These are phyloP conservation scores for Stemphylium lycopersici DNA, from an alignment of 2,329 filamentous ascomycete genomes.

Conservation along the genomic window DNA sequence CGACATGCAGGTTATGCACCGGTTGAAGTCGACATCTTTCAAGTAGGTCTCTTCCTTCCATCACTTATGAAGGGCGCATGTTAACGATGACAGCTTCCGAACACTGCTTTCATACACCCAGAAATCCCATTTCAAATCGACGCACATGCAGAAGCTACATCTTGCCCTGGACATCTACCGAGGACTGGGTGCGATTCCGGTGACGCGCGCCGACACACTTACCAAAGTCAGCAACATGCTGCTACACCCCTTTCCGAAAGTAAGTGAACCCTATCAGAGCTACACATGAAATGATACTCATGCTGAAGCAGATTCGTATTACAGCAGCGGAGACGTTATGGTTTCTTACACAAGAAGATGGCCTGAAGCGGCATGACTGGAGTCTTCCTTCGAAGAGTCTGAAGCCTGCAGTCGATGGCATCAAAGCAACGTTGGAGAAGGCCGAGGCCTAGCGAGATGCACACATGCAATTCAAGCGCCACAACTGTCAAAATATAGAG, in stretches of 20 bases:
- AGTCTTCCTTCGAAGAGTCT: constrained; percentile 41
- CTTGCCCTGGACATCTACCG: constrained; percentile 82
- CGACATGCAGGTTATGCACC: constrained; percentile 53
- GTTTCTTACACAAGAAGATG: constrained; percentile 44
- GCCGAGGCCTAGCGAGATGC: neutral
- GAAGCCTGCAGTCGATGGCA: constrained; percentile 36
- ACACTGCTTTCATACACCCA: constrained; percentile 73
- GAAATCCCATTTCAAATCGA: constrained; percentile 80
- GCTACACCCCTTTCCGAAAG: constrained; percentile 80
- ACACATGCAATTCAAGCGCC: too few relatives aligned
- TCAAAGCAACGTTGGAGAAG: constrained; percentile 18
- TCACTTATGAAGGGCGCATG: neutral
- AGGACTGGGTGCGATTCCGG: constrained; percentile 64
- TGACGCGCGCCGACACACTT: constrained; percentile 62
- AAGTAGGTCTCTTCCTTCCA: constrained; percentile 52
- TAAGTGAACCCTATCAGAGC: constrained; percentile 44
- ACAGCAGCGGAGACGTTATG: constrained; percentile 52
- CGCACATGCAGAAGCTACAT: constrained; percentile 80
- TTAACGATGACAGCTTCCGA: constrained; percentile 52
- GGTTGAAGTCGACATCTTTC: constrained; percentile 54
- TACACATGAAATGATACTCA: constrained; percentile 4
- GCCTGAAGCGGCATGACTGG: constrained; percentile 37
- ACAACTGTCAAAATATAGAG: too few relatives aligned
- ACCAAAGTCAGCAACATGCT: constrained; percentile 76
- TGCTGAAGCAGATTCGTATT: constrained; percentile 34